Evolutionary conservation across 208 protist species (phyloP).

Genomic region (Trypanosomatidae sp.): DNA sequence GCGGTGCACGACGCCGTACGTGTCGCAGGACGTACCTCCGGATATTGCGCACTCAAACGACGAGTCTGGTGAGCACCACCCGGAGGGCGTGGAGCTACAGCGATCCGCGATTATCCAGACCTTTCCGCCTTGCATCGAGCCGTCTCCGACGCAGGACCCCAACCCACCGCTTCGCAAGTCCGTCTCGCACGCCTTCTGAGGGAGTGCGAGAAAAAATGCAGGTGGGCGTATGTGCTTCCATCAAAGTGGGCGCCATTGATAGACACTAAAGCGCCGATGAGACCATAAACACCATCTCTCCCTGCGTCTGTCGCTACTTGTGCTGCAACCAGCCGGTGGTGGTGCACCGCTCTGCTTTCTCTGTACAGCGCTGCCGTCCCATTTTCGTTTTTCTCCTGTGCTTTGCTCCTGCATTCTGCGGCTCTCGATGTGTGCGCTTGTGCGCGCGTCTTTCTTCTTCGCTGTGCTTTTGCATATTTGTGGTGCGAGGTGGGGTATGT

Average conservation of each 20-base stretch:
- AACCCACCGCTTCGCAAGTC: conserved; percentile 79
- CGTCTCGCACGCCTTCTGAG: conserved; percentile 38
- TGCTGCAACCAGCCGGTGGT: background rate
- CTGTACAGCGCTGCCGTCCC: background rate
- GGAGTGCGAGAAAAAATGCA: background rate
- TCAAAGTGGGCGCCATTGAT: background rate
- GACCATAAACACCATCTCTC: background rate
- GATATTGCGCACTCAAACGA: conserved; percentile 61
- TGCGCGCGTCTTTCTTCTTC: background rate
- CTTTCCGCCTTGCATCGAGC: conserved; percentile 68
- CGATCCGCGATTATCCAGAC: conserved; percentile 56
- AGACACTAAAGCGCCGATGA: background rate
- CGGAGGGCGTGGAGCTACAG: conserved; percentile 68
- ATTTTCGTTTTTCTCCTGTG: background rate
- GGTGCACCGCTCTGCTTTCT: background rate
- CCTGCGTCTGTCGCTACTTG: background rate
- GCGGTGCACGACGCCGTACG: conserved; percentile 40
- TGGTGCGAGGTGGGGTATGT: no score
- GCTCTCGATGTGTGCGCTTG: background rate
- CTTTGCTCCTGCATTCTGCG: background rate
- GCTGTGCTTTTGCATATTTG: background rate
- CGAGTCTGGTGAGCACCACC: conserved; percentile 45
- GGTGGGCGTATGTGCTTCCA: background rate
- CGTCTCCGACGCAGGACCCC: conserved; percentile 65
- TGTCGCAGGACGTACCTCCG: conserved; percentile 43